Evolutionary conservation across 495 filamentous ascomycete genomes (phyloP).

Genomic region (Bathelium albidoporum): DNA sequence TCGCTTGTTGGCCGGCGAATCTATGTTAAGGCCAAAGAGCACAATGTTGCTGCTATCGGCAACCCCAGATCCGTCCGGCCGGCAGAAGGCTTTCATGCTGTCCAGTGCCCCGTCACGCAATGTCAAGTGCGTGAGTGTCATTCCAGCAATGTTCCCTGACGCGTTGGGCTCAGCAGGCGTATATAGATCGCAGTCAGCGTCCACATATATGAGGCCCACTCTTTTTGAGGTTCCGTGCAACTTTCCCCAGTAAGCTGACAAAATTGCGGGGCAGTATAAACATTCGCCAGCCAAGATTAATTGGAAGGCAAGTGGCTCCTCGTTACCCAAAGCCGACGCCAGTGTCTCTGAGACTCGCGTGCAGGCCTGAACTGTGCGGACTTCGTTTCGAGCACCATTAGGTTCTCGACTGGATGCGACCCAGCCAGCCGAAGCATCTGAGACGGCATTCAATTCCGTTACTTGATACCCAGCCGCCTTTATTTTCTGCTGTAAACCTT

Average conservation of each 20-base stretch:
- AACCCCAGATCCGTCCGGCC: slow-evolving; percentile 12
- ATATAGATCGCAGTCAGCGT: slow-evolving; percentile 13
- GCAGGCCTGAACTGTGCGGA: slow-evolving; percentile 10
- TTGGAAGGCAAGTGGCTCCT: background rate
- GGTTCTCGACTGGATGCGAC: slow-evolving; percentile 11
- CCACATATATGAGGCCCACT: slow-evolving; percentile 14
- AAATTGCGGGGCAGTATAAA: slow-evolving; percentile 11
- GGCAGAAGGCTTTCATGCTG: slow-evolving; percentile 14
- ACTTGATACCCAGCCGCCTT: slow-evolving; percentile 6
- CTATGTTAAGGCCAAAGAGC: slow-evolving; percentile 13
- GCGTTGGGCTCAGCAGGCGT: slow-evolving; percentile 9
- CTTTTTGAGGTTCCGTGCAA: slow-evolving; percentile 8
- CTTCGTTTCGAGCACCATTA: slow-evolving; percentile 14
- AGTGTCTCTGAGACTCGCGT: slow-evolving; percentile 8
- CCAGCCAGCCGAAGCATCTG: slow-evolving; percentile 8
- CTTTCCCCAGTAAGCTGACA: slow-evolving; percentile 11
- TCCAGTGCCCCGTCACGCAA: slow-evolving; percentile 13
- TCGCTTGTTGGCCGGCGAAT: slow-evolving; percentile 12
- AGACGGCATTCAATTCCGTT: slow-evolving; percentile 8
- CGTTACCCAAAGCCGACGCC: background rate
- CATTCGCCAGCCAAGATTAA: slow-evolving; percentile 14
- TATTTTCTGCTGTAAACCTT: slow-evolving; percentile 8
- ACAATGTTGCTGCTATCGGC: slow-evolving; percentile 15
- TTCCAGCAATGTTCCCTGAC: slow-evolving; percentile 15
- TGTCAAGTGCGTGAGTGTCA: slow-evolving; percentile 18